Evolutionary conservation across 1,139 yeast genomes (phyloP), one percentile per base, ranked within the genome.

Genomic region (Yamadazyma trypodendri): DNA sequence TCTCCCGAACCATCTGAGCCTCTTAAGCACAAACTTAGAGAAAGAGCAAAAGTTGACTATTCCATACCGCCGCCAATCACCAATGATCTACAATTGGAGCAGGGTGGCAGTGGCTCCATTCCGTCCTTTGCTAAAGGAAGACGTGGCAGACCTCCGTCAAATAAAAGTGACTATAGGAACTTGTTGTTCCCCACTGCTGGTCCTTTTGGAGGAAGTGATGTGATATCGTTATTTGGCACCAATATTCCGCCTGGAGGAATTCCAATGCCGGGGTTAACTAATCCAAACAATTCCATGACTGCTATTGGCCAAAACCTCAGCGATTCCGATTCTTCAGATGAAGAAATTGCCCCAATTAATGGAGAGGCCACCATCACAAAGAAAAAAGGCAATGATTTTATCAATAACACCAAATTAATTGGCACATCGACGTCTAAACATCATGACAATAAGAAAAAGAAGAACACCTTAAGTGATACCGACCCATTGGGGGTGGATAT

Each of bases 401-500:
- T 60, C n/a, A 54, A 50, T 36, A 52, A 56, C 42, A 56, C 63
- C 9, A 63, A 58, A 39, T 49, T 65, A 32, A 64, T 69, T 13
- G 52, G 51, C 1, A 42, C 51, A 8, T 61, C 75, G 13, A 68
- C 73, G 2, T 64, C 68, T 1, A 56, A 65, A n/a, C 49, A 59
- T 13, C 60, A 57, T 6, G 50, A 54, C 13, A 39, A 51, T 38
- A 54, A 62, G 48, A 87, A 86, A 56, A 87, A 86, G 57, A 80
- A 86, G 57, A 80, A 77, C 38, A 83, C 74, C 32, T 67, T 84
- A 18, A 95, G 97, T 17, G 99, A 94, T 58, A 75, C 95, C 1
- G 99, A 94, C 61, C 98, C 98, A 1, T 66, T 94, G 22, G 98
- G 96, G 1, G 85, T 90, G 7, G 97, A 89, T 52, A 89, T 87